Conservation (phyloP, 495 filamentous ascomycete genomes). For the Tuber calosporum region DNA sequence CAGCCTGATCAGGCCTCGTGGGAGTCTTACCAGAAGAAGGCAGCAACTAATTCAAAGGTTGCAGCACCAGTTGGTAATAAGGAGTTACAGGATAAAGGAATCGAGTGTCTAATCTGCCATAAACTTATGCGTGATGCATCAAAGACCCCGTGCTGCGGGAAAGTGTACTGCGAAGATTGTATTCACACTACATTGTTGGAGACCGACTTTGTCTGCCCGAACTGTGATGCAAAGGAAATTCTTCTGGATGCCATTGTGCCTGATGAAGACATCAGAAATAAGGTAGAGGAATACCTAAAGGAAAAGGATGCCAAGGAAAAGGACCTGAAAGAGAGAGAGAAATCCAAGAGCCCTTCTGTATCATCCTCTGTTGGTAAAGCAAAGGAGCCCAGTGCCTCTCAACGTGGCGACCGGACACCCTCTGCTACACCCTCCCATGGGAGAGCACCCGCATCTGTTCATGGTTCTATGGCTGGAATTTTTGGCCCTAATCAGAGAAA, state of each 20-base stretch:
- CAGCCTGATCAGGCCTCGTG: conserved; percentile 90
- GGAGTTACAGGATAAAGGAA: conserved; percentile 72
- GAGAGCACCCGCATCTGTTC: conserved; percentile 32
- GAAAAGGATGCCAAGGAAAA: conserved; percentile 60
- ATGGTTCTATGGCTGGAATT: conserved; percentile 41
- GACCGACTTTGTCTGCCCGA: conserved; percentile 91
- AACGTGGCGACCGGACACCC: conserved; percentile 41
- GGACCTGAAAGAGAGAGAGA: conserved; percentile 57
- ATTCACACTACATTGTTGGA: conserved; percentile 96
- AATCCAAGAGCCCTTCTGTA: conserved; percentile 50
- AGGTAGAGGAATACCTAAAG: conserved; percentile 70
- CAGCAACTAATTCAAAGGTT: conserved; percentile 62
- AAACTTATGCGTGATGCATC: conserved; percentile 94
- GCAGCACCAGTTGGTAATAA: conserved; percentile 71
- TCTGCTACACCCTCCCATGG: conserved; percentile 39
- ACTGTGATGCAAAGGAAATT: conserved; percentile 80
- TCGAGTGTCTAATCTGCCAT: conserved; percentile 92
- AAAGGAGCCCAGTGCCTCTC: conserved; percentile 29
- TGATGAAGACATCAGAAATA: conserved; percentile 68
- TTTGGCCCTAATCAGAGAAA: conserved; percentile 53
- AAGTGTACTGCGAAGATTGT: conserved; percentile 98
- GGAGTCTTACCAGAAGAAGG: conserved; percentile 92
- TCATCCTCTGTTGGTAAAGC: conserved; percentile 30
- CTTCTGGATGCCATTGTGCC: conserved; percentile 81
- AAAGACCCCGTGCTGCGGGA: conserved; percentile 95